Evolutionary conservation across 768 basidiomycete species (phyloP).

Genomic region (Podaxis rugospora): DNA sequence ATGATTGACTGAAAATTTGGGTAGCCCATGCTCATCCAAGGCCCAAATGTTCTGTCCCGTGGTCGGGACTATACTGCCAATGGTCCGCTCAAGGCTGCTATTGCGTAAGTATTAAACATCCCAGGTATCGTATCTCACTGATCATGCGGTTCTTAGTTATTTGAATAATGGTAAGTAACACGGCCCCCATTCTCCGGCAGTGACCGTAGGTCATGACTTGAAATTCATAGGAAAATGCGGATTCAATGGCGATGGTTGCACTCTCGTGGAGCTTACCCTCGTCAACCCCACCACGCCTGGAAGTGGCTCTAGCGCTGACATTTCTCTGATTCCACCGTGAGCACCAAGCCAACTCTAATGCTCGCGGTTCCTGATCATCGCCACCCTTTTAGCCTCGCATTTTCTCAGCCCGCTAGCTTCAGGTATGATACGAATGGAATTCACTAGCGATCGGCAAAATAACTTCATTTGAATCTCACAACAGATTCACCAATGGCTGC

Average conservation of each 20-base stretch:
- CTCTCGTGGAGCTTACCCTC: constrained; percentile 34
- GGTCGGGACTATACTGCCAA: constrained; percentile 23
- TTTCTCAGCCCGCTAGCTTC: constrained; percentile 37
- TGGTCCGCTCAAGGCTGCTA: constrained; percentile 26
- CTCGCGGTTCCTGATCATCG: background rate
- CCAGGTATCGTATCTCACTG: background rate
- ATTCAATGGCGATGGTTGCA: constrained; percentile 36
- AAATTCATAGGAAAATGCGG: constrained; percentile 28
- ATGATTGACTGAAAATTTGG: background rate
- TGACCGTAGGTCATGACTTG: background rate
- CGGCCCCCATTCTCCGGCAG: background rate
- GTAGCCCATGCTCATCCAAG: constrained; percentile 1
- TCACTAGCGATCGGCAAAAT: background rate
- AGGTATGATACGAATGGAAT: constrained; percentile 19
- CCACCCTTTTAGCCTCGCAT: constrained; percentile 25
- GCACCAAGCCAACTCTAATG: constrained; percentile 4
- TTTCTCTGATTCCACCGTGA: constrained; percentile 34
- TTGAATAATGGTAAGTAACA: background rate
- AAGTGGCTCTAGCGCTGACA: constrained; percentile 15
- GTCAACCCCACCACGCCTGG: constrained; percentile 13
- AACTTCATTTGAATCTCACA: background rate
- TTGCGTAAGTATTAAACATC: constrained; percentile 24
- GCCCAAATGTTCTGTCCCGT: constrained; percentile 23
- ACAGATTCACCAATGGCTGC: constrained; percentile 39
- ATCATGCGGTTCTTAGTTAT: background rate